Evolutionary conservation across 805 yeast genomes (phyloP), one percentile per base, ranked within the genome.

Genomic region (Cyberlindnera veronae): DNA sequence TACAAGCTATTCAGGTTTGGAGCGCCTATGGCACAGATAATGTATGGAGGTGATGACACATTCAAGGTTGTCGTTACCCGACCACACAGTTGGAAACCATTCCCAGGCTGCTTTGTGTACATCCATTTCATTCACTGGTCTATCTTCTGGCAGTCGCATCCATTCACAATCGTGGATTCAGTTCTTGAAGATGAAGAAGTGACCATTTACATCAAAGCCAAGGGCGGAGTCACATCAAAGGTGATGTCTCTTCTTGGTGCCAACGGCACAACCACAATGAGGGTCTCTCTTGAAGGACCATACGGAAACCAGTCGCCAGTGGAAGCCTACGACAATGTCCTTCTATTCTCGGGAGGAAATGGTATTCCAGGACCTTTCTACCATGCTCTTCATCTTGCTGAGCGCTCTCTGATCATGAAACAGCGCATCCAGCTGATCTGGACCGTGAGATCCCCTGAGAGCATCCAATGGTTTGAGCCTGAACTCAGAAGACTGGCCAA

Each of bases 101-200:
- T 50, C 35, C 81, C 87, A 3, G 84, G 85, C 26, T 66, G 72
- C 17, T 76, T 63, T 53, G 76, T 71, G 3, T 82, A 67, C 53
- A 60, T 84, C 29, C 74, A 79, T 60, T 77, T 82, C 57, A 49
- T 80, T 38, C 64, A 73, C 28, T 65, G 71, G 29, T 53, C 62
- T 3, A 61, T 69, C 32, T 77, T 81, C 55, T 80, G 81, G 79
- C 86, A 83, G 55, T 76, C 81, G 4, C 88, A 83, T 56, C 90
- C 90, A 4, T 82, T 84, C 62, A 79, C 90, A 2, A 62, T 75
- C 7, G 64, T 74, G 24, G 70, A 70, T 39, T 61, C 72, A 3
- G 57, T 57, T 4, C 58, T 62, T 6, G 62, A 63, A 37, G 62
- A 63, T 32, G 63, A 64, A 45, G 60, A 61, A 36, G 55, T 76